Percentiles rank a stretch among this genome's conserved stretches.
Conservation (phyloP, 2,329 filamentous ascomycete genomes). For the Colletotrichum graminicola region DNA sequence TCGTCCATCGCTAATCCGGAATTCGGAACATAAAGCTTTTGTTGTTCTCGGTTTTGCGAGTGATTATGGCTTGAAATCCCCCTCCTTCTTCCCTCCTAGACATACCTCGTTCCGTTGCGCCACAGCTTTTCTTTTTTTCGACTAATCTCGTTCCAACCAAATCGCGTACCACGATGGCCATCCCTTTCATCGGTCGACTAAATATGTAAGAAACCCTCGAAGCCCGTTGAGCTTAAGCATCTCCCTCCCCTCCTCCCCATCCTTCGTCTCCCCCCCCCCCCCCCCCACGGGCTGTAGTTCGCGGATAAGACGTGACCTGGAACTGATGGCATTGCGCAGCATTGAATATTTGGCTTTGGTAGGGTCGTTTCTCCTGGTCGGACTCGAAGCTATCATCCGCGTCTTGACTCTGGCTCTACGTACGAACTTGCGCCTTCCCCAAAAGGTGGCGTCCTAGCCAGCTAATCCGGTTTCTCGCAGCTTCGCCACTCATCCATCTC, state of each 20-base stretch:
- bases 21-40: constrained; percentile 29
- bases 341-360: constrained; percentile 90
- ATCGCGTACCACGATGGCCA: constrained; percentile 56
- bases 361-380: constrained; percentile 84
- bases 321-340: constrained; percentile 56
- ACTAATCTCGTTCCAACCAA: constrained; percentile 43
- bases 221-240: neutral
- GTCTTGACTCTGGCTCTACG: constrained; percentile 89
- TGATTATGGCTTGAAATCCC: constrained; percentile 30
- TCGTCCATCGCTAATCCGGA: constrained; percentile 6
- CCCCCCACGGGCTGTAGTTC: constrained; percentile 21
- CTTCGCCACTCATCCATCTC: constrained; percentile 82
- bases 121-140: constrained; percentile 12
- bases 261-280: constrained; percentile 22
- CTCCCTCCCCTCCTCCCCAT: constrained; percentile 16
- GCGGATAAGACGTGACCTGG: constrained; percentile 15
- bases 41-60: constrained; percentile 19
- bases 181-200: constrained; percentile 66
- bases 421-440: constrained; percentile 57
- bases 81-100: constrained; percentile 27
- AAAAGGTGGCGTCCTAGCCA: neutral
- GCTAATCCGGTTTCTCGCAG: constrained; percentile 56
- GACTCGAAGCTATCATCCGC: constrained; percentile 85
- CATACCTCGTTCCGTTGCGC: constrained; percentile 35
- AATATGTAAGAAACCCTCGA: constrained; percentile 58